These are phyloP conservation scores for Mucor irregularis DNA, from an alignment of 371 early-diverging fungal species.

Conservation along the genomic window DNA sequence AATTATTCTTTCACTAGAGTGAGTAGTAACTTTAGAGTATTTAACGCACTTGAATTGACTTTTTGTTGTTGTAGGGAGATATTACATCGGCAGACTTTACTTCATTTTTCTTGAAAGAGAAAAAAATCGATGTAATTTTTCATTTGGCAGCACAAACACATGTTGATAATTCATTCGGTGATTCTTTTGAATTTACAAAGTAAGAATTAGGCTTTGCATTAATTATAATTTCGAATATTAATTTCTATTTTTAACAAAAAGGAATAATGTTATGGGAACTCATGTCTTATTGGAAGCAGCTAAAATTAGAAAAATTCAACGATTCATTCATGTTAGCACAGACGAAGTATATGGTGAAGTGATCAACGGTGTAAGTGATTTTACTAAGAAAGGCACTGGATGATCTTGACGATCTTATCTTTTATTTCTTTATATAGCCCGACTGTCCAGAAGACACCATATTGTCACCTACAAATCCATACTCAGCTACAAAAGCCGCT, in stretches of 20 bases:
- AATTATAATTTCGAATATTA: no score
- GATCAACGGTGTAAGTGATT: constrained; percentile 53
- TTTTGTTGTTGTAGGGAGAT: constrained; percentile 58
- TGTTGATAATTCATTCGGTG: constrained; percentile 89
- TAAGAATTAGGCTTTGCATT: no score
- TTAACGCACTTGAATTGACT: constrained; percentile 6
- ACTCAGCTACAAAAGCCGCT: constrained; percentile 89
- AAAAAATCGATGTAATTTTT: constrained; percentile 76
- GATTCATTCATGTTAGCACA: constrained; percentile 83
- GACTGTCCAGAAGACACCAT: not conserved
- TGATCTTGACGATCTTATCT: no score
- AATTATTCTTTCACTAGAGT: constrained; percentile 75
- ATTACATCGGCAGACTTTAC: constrained; percentile 73
- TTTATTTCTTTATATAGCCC: no score
- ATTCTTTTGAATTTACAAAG: constrained; percentile 84
- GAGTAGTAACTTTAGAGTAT: no score
- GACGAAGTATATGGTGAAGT: constrained; percentile 91
- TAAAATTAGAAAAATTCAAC: constrained; percentile 50
- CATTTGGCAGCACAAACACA: constrained; percentile 88
- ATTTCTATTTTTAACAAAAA: constrained; percentile 1
- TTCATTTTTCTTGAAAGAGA: constrained; percentile 64
- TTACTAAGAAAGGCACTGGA: no score
- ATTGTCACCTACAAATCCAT: constrained; percentile 72
- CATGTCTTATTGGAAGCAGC: constrained; percentile 87
- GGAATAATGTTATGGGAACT: constrained; percentile 85